Evolutionary conservation across 495 filamentous ascomycete species (phyloP), one percentile per base, ranked within the genome.

Genomic region (Penicillium odoratum): DNA sequence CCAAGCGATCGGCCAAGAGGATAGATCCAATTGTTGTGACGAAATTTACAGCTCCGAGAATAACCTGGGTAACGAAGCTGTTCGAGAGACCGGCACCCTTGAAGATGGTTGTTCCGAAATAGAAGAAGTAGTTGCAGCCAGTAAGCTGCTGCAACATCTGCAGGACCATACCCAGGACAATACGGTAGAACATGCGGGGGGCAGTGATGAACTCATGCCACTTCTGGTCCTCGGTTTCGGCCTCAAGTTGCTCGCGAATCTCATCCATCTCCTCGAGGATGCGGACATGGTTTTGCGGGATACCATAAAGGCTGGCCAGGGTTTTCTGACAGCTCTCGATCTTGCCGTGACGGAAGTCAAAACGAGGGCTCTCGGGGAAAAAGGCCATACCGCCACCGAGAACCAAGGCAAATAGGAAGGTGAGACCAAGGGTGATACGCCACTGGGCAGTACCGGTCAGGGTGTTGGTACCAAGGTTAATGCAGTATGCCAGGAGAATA

Each of bases 91-190:
- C 89, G 7, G 88, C 85, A 26, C 85, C 82, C 51, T 80, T 58
- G 78, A 92, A 92, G 69, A 89, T 86, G 51, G 82, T 85, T 15
- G 88, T 89, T 26, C 89, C 88, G 68, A 88, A 92, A 74, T 91
- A 90, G 74, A 91, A 89, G 72, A 89, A 88, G 75, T 88, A 89
- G 69, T 90, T 90, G 56, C 85, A 84, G 34, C 85, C 83, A 47
- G 84, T 83, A 16, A 87, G 77, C 69, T 90, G 88, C 64, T 90
- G 88, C 38, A 88, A 76, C 5, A 82, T 79, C 66, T 92, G 89
- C 5, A 94, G 71, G 6, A 75, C 71, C 58, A 92, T 82, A 16
- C 89, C 90, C 0, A 93, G 71, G 3, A 79, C 15, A 3, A 88
- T 85, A 43, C 90, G 83, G 71, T 91, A 88, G 50, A 84, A 71